Base-by-base conservation (phyloP, 306 rosid genomes). In the Vigna unguiculata region DNA sequence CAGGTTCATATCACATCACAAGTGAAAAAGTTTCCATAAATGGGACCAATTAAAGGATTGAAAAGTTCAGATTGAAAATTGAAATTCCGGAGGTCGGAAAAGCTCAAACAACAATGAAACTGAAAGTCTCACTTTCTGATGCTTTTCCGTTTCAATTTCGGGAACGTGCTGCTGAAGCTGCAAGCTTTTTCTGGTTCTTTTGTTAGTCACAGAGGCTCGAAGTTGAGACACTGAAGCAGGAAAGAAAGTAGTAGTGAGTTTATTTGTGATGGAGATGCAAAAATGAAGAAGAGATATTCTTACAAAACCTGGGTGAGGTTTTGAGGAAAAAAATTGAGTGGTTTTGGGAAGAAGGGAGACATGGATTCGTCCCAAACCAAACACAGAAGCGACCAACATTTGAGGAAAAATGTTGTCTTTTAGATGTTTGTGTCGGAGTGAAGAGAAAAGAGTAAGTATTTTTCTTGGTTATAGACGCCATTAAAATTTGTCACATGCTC, bases 121-220 rank as follows among this genome's bases (percentile, higher is more conserved):
- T 9, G 45, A 69, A 63, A 34, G 28, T 69, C 87, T 79, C 55
- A 89, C 91, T 58, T 81, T 81, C 16, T 43, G 15, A 11, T 25
- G 77, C 22, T 55, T 48, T 46, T 53, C 69, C 49, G 83, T 32
- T 38, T 80, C 46, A 47, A 66, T 60, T 36, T 72, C 55, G 24
- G 67, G 63, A 47, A 55, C 16, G 19, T 13, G 80, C 60, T 71
- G 64, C 60, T 71, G 64, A 79, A 71, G 53, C 55, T 74, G 75
- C 16, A 48, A 53, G 0, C 30, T 63, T 83, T 28, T 86, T 72
- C 85, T 82, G 71, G 72, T 38, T 77, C 80, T 87, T 66, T 83
- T 90, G 32, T 51, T 88, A 68, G 87, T 86, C 52, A 32, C 25
- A 28, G 80, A 84, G 65, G 80, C 83, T 61, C 84, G 81, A 77